Conservation (phyloP, 129 eudicot genomes). For the Flaveria bidentis region DNA sequence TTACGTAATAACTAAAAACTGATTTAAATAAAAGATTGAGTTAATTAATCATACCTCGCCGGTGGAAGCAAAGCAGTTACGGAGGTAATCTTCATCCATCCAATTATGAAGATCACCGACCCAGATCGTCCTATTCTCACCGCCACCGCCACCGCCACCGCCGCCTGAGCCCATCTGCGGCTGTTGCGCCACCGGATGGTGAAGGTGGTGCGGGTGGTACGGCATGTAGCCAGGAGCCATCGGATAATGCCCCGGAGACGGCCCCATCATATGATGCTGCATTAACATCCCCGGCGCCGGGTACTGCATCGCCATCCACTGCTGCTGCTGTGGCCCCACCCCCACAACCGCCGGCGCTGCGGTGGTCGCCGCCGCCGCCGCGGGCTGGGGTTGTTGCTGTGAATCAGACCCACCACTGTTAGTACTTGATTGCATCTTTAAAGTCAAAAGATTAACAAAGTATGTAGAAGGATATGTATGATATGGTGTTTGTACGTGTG, state of each 20-base stretch:
- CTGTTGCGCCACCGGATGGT: constrained; percentile 41
- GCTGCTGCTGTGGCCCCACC: constrained; percentile 51
- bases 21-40: background rate
- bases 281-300: constrained; percentile 85
- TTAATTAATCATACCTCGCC: constrained; percentile 55
- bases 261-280: constrained; percentile 86
- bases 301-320: constrained; percentile 83
- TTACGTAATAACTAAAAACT: background rate
- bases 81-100: constrained; percentile 95
- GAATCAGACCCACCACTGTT: constrained; percentile 47
- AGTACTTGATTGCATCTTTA: constrained; percentile 46
- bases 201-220: constrained; percentile 61
- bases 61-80: constrained; percentile 77
- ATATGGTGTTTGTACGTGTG: constrained; percentile 11
- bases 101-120: constrained; percentile 85
- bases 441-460: background rate
- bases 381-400: constrained; percentile 28
- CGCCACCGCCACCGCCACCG: constrained; percentile 36
- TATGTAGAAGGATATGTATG: background rate
- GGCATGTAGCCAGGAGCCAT: constrained; percentile 74
- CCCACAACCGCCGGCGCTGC: constrained; percentile 22
- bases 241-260: constrained; percentile 67
- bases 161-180: constrained; percentile 50
- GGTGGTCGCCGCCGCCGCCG: constrained; percentile 20
- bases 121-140: constrained; percentile 86